These are phyloP conservation scores for Chalciporus pseudorubinellus DNA, from an alignment of 768 basidiomycete species.

Conservation along the genomic window DNA sequence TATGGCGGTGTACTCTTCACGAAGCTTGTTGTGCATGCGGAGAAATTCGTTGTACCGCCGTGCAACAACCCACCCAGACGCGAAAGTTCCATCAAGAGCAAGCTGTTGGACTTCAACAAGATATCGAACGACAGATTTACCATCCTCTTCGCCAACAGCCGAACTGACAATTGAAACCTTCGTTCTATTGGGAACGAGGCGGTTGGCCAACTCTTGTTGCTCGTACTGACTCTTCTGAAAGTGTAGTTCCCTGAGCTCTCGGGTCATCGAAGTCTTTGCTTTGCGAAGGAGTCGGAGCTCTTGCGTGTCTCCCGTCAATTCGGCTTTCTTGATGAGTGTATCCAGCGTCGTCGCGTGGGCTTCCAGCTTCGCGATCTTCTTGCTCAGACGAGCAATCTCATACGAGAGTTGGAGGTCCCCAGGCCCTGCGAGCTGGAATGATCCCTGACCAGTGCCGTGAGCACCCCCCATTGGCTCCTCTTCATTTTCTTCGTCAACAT, in stretches of 20 bases:
- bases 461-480: constrained; percentile 27
- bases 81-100: constrained; percentile 70
- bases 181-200: constrained; percentile 80
- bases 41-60: constrained; percentile 95
- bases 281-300: constrained; percentile 80
- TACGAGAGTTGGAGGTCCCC: constrained; percentile 87
- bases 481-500: constrained; percentile 47
- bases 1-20: constrained; percentile 68
- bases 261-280: constrained; percentile 76
- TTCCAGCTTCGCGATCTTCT: constrained; percentile 73
- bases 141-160: constrained; percentile 76
- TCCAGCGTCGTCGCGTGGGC: constrained; percentile 83
- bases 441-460: constrained; percentile 40
- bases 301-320: constrained; percentile 85
- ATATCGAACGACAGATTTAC: constrained; percentile 89
- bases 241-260: constrained; percentile 78
- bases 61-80: constrained; percentile 91
- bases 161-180: constrained; percentile 83
- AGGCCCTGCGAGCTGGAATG: constrained; percentile 77
- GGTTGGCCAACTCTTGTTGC: constrained; percentile 89
- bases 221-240: constrained; percentile 95
- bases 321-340: constrained; percentile 90
- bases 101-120: constrained; percentile 90
- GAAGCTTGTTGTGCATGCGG: constrained; percentile 80
- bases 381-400: constrained; percentile 77